Base-by-base conservation (phyloP, 1,284 basidiomycete species). In the Fomes fomentarius region DNA sequence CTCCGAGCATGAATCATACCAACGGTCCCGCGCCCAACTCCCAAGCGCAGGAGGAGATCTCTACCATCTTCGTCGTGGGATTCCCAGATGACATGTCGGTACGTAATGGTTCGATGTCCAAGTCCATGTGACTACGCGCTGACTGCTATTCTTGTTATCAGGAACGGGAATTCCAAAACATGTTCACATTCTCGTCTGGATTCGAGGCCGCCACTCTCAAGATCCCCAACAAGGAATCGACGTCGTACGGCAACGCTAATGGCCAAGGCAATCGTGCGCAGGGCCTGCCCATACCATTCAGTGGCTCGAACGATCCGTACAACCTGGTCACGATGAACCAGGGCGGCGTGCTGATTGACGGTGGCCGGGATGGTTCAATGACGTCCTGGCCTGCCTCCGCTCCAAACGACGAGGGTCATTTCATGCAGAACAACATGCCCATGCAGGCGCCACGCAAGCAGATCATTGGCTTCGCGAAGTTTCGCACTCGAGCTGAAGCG, bases 81-180 rank as follows among this genome's bases (percentile, higher is more conserved):
- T 99, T 99, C 71, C 96, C 96, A 2, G 97, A 99, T 61, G 96
- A 99, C 69, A 98, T 99, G 92, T 89, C 91, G 80, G 95, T 93
- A 66, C 63, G 91, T 82, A 25, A 52, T 50, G 21, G 28, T 51
- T 46, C 49, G 42, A 46, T 53, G 35, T 39, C 15, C 33, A 19
- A 15, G 35, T 33, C 40, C 51, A 53, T 52, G 43, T 47, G 48
- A 34, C 28, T 24, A 25, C 28, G 25, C 37, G 50, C 56, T 64
- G 42, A 64, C 15, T 35, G 8, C 49, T 41, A 57, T 65, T 55
- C 17, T 35, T 50, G 37, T 54, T 64, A 57, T 9, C 64, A 96
- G 92, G 94, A 98, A 76, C 93, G 96, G 21, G 96, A 99, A 75
- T 98, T 99, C 71, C 94, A 96, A 74, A 98, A 98, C 72, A 97